phyloP scores from a whole-genome alignment of 2,329 filamentous ascomycete species.

The Phialophora tarda region DNA sequence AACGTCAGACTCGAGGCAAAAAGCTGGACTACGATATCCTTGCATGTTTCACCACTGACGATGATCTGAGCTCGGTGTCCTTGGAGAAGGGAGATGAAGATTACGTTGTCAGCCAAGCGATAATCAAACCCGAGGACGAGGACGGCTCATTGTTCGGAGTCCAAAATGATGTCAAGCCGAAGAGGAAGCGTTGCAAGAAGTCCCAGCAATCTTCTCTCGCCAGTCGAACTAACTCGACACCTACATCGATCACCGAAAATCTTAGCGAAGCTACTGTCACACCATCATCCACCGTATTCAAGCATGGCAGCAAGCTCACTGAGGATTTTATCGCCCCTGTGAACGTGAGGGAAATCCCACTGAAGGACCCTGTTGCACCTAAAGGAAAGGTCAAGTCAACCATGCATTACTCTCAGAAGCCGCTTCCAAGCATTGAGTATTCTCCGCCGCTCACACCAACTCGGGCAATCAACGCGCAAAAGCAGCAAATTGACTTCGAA shows the following conservation, averaged over 20 bases:
- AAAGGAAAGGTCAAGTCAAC: slow-evolving; percentile 11
- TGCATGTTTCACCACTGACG: slow-evolving; percentile 1
- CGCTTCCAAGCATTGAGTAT: slow-evolving; percentile 27
- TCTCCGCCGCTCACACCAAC: slow-evolving; percentile 17
- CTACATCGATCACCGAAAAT: not conserved
- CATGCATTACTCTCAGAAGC: slow-evolving; percentile 13
- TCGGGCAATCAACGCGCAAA: not conserved
- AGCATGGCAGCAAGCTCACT: not conserved
- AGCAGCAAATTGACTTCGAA: not conserved
- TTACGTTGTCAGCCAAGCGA: not conserved
- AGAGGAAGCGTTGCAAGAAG: slow-evolving; percentile 11
- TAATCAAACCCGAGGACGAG: slow-evolving; percentile 19
- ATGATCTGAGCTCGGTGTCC: not conserved
- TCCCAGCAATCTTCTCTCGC: not conserved
- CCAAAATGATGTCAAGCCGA: not conserved
- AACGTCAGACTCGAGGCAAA: slow-evolving; percentile 23
- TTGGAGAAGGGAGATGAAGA: slow-evolving; percentile 13
- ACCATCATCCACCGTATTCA: not conserved
- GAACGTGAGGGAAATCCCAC: not conserved
- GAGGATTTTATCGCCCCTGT: not conserved
- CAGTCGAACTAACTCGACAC: not conserved
- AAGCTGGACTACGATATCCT: slow-evolving; percentile 11
- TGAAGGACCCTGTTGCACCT: not conserved
- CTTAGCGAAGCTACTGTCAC: not conserved
- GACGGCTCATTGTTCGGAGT: not conserved